Base-by-base conservation (phyloP, 2,329 filamentous ascomycete genomes). In the Sphaceloma murrayae region DNA sequence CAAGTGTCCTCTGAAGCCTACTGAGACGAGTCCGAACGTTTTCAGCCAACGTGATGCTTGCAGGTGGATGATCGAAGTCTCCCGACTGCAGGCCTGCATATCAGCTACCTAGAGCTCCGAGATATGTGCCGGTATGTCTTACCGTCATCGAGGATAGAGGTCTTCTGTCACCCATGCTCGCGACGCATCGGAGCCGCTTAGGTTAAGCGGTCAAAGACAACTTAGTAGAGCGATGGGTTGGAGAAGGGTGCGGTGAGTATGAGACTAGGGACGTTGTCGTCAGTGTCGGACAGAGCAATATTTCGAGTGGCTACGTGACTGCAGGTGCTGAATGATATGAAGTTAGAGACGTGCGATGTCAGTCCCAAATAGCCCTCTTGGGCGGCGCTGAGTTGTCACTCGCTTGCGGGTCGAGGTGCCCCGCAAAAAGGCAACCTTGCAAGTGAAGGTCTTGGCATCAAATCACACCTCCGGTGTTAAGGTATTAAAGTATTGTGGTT, bases 41-140 rank as follows among this genome's bases (percentile, higher is more conserved):
- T 52, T 54, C 9, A 53, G 53, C 10, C 50, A 57, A 24, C 51
- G 54, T 14, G 54, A 39, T 46, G n/a, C 57, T 60, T 31, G 67
- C 66, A 33, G 65, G 63, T 16, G 68, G 67, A 43, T 62, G 62
- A 55, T 70, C 68, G 54, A 68, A 67, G 52, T 57, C 58, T 31
- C 62, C 64, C 26, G 58, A 58, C 57, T 58, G 39, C 29, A 29
- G 24, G 5, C 19, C 39, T 11, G 26, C 24, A 43, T 42, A 33
- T 46, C 42, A 45, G 38, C 43, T 34, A 33, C 40, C 24, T 21
- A 16, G n/a, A 8, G 43, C 33, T 18, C 34, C 18, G 16, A 43
- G 14, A 13, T 19, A 17, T 14, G 34, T 17, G 16, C n/a, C 26
- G 32, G 29, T 14, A 19, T 13, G 19, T 19, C 49, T 36, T 44